Evolutionary conservation across 495 filamentous ascomycete species (phyloP).

Genomic region (Amniculicola lignicola): DNA sequence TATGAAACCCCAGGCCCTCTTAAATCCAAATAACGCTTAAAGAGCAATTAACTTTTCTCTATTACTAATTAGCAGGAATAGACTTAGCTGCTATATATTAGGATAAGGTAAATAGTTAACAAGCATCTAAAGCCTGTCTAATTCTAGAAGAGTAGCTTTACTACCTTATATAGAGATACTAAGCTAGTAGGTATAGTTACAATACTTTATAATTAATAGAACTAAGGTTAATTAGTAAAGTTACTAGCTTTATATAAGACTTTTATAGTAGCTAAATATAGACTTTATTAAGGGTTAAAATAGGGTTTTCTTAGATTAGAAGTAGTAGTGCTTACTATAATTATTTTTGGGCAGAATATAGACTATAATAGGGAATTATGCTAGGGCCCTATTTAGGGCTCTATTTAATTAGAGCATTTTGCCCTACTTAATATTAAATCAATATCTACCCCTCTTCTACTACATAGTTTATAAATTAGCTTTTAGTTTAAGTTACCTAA

Average conservation of each 20-base stretch:
- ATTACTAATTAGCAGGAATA: slow-evolving; percentile 19
- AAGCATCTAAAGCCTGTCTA: slow-evolving; percentile 31
- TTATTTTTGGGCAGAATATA: not conserved
- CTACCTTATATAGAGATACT: slow-evolving; percentile 23
- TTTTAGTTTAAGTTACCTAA: not conserved
- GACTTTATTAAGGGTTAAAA: slow-evolving; percentile 4
- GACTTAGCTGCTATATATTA: not conserved
- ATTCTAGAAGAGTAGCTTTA: slow-evolving; percentile 25
- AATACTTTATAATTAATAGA: not conserved
- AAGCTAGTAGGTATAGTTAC: slow-evolving; percentile 32
- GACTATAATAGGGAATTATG: slow-evolving; percentile 3
- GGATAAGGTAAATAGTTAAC: slow-evolving; percentile 22
- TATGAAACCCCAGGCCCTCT: slow-evolving; percentile 21
- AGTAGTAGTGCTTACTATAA: slow-evolving; percentile 6
- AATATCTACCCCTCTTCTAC: slow-evolving; percentile 4
- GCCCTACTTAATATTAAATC: slow-evolving; percentile 1
- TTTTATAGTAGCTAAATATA: slow-evolving; percentile 1
- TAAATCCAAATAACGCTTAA: slow-evolving; percentile 28
- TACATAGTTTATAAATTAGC: not conserved
- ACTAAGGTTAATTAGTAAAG: not conserved
- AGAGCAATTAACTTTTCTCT: slow-evolving; percentile 28
- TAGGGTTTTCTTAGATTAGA: slow-evolving; percentile 8
- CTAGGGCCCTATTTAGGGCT: not conserved
- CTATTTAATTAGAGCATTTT: slow-evolving; percentile 3
- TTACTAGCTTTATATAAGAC: not conserved